A percentile compares a stretch with the other conserved stretches of the same genome.
These are phyloP conservation scores for Veloporphyrellus conicus DNA, from an alignment of 1,284 basidiomycete species.

Conservation along the genomic window DNA sequence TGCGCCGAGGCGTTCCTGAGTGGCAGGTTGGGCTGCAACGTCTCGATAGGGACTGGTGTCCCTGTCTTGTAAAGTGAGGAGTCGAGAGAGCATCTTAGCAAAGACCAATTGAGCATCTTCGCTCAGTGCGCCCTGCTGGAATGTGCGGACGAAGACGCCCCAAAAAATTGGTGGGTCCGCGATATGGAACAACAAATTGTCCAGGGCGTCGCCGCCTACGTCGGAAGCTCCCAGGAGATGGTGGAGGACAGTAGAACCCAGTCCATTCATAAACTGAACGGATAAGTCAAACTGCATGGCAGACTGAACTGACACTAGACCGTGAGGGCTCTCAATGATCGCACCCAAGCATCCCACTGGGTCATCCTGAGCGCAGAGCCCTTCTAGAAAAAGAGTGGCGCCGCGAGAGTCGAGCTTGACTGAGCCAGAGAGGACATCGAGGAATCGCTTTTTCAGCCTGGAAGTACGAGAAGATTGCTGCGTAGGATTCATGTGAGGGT, in stretches of 20 bases:
- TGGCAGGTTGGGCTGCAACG: neutral
- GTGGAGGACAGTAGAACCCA: constrained; percentile 35
- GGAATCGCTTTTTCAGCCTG: constrained; percentile 8
- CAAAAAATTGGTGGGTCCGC: constrained; percentile 56
- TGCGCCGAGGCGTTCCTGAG: constrained; percentile 13
- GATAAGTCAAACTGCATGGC: constrained; percentile 25
- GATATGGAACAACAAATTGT: constrained; percentile 37
- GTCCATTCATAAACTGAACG: constrained; percentile 43
- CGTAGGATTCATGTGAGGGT: neutral
- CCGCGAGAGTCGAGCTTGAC: constrained; percentile 3
- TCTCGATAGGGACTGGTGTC: constrained; percentile 13
- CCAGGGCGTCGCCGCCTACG: constrained; percentile 33
- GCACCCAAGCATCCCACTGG: constrained; percentile 13
- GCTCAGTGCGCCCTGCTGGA: constrained; percentile 35
- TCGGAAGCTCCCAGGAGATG: constrained; percentile 41
- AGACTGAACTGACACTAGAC: constrained; percentile 12
- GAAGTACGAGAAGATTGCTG: neutral
- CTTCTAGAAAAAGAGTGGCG: constrained; percentile 24
- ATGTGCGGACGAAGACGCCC: constrained; percentile 38
- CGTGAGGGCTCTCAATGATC: constrained; percentile 13
- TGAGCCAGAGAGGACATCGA: constrained; percentile 13
- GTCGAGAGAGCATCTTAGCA: constrained; percentile 49
- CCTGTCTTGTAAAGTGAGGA: constrained; percentile 31
- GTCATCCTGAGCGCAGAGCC: constrained; percentile 9
- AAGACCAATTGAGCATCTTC: constrained; percentile 39